Conservation (phyloP, 306 rosid genomes). For the Cicer cuneatum region DNA sequence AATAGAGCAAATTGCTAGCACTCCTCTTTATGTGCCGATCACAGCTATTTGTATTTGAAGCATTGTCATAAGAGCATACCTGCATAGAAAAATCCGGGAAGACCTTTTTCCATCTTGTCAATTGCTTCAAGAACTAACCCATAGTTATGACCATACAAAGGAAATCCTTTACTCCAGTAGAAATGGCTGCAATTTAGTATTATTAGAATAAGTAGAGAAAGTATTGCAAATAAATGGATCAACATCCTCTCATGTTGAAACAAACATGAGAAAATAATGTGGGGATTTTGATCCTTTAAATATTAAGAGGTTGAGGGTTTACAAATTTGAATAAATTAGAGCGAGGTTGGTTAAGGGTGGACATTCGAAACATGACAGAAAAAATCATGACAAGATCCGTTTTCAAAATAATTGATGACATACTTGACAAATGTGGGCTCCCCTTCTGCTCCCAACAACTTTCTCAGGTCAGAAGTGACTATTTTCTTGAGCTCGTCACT, state of each 20-base stretch:
- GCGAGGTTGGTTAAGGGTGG: too few species aligned
- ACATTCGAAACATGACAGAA: too few species aligned
- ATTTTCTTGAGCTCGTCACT: conserved; percentile 78
- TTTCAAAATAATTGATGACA: conserved; percentile 28
- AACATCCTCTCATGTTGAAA: too few species aligned
- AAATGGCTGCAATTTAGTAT: conserved; percentile 71
- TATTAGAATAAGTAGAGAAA: conserved; percentile 37
- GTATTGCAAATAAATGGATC: conserved; percentile 29
- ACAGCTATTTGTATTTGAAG: conserved; percentile 7
- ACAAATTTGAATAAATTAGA: too few species aligned
- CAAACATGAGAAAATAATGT: too few species aligned
- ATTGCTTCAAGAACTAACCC: conserved; percentile 83
- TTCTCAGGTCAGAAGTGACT: conserved; percentile 83
- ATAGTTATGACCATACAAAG: conserved; percentile 78
- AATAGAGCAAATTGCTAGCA: neutral
- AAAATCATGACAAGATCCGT: too few species aligned
- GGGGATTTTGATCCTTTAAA: too few species aligned
- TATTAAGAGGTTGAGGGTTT: too few species aligned
- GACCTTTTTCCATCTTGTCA: conserved; percentile 79
- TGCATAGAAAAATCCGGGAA: conserved; percentile 90
- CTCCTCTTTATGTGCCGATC: neutral
- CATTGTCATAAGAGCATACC: conserved; percentile 53
- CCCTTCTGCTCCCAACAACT: conserved; percentile 86
- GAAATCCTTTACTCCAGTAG: conserved; percentile 91
- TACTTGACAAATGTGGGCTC: conserved; percentile 87